Base-by-base conservation (phyloP, 2,329 filamentous ascomycete species). In the Dothidotthia symphoricarpi region DNA sequence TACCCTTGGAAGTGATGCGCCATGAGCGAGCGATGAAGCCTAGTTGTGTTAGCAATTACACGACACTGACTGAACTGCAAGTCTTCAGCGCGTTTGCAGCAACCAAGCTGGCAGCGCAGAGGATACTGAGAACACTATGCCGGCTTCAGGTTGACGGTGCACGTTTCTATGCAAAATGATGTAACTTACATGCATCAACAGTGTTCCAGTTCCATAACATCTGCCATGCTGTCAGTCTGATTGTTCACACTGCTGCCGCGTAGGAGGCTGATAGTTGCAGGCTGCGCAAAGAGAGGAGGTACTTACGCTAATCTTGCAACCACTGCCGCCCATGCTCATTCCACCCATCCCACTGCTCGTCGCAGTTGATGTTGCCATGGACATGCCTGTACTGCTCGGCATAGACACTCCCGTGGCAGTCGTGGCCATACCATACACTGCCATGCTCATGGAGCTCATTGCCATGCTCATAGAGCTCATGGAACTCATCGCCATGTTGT, bases 191-290 rank as follows among this genome's bases (percentile, higher is more conserved):
- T 13, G 82, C 67, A 59, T 85, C 81, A 56, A 86, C 70, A 1
- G 82, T 86, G 63, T 86, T 74, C 83, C 84, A 87, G 63, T 89
- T 89, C 84, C 85, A 88, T 32, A 88, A 70, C 85, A 89, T 89
- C 56, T 61, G 28, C 4, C 14, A 9, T 6, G 19, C 3, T 14
- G 27, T 52, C 24, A 52, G 44, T 19, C 9, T 9, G 19, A 22
- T 9, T 22, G 19, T 22, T 22, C 9, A 9, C 19, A 22, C 19
- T 16, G 9, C 19, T 16, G 16, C 8, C 11, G 11, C 8, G 16
- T 12, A 3, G 24, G 22, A 12, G 12, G 13, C 17, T 22, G 9
- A 4, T 12, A 26, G 8, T 1, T 17, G 11, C 10, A 11, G 11
- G 8, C 19, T 9, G 9, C 19, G 19, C 19, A 22, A 9, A 9